Base-by-base conservation (phyloP, 768 basidiomycete species). In the Butyriboletus loyo region DNA sequence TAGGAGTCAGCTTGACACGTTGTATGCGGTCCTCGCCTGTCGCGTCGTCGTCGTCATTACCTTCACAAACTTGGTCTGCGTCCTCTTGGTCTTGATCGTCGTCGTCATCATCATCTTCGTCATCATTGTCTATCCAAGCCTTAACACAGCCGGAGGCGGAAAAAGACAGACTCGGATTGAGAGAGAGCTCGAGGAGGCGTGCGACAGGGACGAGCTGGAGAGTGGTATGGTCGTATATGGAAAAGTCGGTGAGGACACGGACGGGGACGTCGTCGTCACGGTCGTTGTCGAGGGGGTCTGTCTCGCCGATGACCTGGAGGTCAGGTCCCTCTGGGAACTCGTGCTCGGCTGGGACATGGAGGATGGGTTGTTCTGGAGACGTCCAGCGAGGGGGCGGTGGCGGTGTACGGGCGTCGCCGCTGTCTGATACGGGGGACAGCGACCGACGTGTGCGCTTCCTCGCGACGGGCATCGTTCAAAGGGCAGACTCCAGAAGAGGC, bases 221-320 rank as follows among this genome's bases (percentile, higher is more conserved):
- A 1, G 75, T 74, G 1, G 61, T 52, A 13, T 55, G 28, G 14
- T 81, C 66, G 49, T 84, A 86, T 30, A 87, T 68, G 0, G 71
- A 62, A 58, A 86, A 88, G 52, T 83, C 70, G 0, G 72, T 67
- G 9, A 89, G 71, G 0, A 76, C 56, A 7, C 87, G 79, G 39
- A 89, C 72, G 14, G 87, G 87, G 30, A 85, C 56, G 8, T 74
- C 73, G 31, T 65, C 63, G 36, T 67, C 72, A 41, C 58, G 44
- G 58, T 56, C 48, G 35, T 54, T 46, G 53, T 69, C 65, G n/a
- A 59, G 51, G 7, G 55, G 49, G 24, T 64, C 56, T 1, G 66
- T 66, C 66, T 83, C 82, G 28, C 77, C 77, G 25, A 69, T 67
- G 25, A 83, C 61, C n/a, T 68, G 60, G 14, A 81, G 55, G 41